Conservation (phyloP, 2,329 filamentous ascomycete species). For the Fusarium nematophilum region DNA sequence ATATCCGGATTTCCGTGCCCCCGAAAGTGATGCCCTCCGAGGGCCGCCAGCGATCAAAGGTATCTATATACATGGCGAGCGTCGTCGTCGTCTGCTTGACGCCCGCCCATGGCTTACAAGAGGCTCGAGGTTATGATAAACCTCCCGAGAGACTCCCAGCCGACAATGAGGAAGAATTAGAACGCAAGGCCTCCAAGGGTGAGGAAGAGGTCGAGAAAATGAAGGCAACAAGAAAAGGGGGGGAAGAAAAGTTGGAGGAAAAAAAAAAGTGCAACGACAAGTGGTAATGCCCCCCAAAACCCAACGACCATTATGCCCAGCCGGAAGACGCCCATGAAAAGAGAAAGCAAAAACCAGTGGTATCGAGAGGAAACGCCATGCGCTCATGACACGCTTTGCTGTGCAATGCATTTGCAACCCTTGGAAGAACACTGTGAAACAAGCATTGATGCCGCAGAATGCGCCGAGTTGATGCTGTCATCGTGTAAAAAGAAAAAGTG, state of each 20-base stretch:
- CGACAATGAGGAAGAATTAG: constrained; percentile 38
- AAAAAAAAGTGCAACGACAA: constrained; percentile 29
- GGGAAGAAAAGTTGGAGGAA: constrained; percentile 25
- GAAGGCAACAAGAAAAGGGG: constrained; percentile 14
- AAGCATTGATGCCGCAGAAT: constrained; percentile 42
- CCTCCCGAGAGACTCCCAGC: constrained; percentile 11
- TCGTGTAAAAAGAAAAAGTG: constrained; percentile 23
- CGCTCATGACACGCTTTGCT: constrained; percentile 55
- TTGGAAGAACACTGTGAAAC: constrained; percentile 46
- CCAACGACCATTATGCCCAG: constrained; percentile 41
- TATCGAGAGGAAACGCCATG: constrained; percentile 59
- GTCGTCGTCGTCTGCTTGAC: constrained; percentile 35
- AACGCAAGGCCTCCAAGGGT: constrained; percentile 31
- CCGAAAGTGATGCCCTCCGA: constrained; percentile 25
- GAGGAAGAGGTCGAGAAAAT: constrained; percentile 24
- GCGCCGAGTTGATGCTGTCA: constrained; percentile 42
- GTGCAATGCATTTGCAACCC: constrained; percentile 54
- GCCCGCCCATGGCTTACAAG: constrained; percentile 13
- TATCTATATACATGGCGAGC: constrained; percentile 43
- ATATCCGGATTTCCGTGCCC: constrained; percentile 40
- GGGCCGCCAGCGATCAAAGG: constrained; percentile 35
- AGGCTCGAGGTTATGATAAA: background rate
- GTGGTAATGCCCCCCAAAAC: constrained; percentile 37
- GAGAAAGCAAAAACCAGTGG: constrained; percentile 51
- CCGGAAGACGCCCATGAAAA: constrained; percentile 43